phyloP scores from a whole-genome alignment of 352 stramenopile species.

The Peronospora belbahrii region DNA sequence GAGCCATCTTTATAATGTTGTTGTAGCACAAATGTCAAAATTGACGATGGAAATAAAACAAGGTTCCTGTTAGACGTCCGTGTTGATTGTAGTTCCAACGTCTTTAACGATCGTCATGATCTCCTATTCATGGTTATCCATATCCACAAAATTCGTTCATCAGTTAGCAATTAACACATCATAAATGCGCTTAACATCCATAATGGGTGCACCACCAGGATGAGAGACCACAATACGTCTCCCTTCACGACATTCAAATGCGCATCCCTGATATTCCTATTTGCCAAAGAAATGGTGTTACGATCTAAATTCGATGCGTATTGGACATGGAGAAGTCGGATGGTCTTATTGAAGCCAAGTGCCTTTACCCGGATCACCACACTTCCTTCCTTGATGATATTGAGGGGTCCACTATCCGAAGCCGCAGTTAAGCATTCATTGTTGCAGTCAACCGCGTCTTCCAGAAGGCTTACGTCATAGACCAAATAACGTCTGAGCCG shows the following conservation, averaged over 20 bases:
- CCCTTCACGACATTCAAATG: not conserved
- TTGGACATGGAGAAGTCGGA: not conserved
- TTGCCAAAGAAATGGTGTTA: not conserved
- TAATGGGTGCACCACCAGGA: not conserved
- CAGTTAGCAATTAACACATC: not conserved
- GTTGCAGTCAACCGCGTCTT: not conserved
- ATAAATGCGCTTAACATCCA: not conserved
- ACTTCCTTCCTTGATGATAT: not conserved
- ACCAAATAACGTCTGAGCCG: too few species aligned
- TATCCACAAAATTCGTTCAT: not conserved
- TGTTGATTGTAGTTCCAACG: not conserved
- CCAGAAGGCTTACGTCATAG: too few species aligned
- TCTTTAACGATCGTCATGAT: not conserved
- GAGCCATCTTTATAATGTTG: not conserved
- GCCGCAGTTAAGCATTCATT: not conserved
- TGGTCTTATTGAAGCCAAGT: not conserved
- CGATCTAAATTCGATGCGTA: not conserved
- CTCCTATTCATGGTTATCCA: not conserved
- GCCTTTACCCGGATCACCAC: not conserved
- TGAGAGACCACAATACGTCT: not conserved
- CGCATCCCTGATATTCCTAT: not conserved
- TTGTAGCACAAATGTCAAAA: not conserved
- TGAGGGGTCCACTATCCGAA: not conserved
- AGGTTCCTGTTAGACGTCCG: not conserved
- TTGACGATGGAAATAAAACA: not conserved